phyloP scores from a whole-genome alignment of 805 yeast species.

The Lachancea sp. region DNA sequence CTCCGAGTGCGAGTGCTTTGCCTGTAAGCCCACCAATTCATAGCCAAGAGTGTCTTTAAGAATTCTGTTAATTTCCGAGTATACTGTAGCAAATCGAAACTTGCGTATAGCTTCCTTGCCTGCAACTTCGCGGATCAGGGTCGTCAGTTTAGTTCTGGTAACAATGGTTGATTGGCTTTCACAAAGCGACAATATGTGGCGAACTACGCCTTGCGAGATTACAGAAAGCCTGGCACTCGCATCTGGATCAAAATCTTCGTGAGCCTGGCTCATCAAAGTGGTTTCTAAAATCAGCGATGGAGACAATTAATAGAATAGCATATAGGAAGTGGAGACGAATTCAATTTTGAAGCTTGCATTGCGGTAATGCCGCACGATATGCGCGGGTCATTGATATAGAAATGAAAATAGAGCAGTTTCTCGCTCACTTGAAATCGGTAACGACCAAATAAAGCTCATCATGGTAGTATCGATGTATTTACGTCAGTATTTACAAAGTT shows the following conservation, averaged over 20 bases:
- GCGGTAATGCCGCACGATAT: too few species aligned
- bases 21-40: slow-evolving; percentile 18
- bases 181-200: slow-evolving; percentile 21
- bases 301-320: too few species aligned
- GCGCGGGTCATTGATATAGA: too few species aligned
- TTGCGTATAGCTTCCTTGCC: slow-evolving; percentile 17
- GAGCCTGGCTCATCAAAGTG: slow-evolving; percentile 3
- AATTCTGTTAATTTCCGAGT: slow-evolving; percentile 16
- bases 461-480: too few species aligned
- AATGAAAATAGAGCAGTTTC: too few species aligned
- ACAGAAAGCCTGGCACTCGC: slow-evolving; percentile 9
- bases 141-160: slow-evolving; percentile 17
- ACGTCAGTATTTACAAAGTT: too few species aligned
- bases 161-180: slow-evolving; percentile 23
- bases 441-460: too few species aligned
- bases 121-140: slow-evolving; percentile 16
- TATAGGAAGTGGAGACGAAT: too few species aligned
- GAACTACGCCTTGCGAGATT: slow-evolving; percentile 20
- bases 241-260: slow-evolving; percentile 2
- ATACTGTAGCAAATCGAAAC: slow-evolving; percentile 14
- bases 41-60: slow-evolving; percentile 27
- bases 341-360: too few species aligned
- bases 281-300: too few species aligned
- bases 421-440: too few species aligned
- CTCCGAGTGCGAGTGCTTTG: slow-evolving; percentile 7